Percentiles rank a stretch among this genome's conserved stretches.
Conservation (phyloP, 805 yeast genomes). For the Lachancea cidri region DNA sequence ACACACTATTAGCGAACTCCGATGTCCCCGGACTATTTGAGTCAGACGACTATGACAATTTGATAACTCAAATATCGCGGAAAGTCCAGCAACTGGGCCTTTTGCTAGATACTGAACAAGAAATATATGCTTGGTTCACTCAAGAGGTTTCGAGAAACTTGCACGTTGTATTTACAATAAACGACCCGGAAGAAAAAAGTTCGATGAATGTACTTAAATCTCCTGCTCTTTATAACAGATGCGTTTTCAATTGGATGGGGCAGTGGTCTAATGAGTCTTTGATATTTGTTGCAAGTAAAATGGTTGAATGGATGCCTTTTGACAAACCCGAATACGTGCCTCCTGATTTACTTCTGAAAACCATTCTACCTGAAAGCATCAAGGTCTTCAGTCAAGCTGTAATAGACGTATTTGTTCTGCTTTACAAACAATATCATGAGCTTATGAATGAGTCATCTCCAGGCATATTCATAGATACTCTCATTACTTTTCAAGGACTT, state of each 20-base stretch:
- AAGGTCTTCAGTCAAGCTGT: constrained; percentile 41
- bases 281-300: constrained; percentile 42
- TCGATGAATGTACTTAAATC: constrained; percentile 57
- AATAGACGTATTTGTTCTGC: constrained; percentile 40
- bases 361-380: constrained; percentile 3
- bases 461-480: constrained; percentile 48
- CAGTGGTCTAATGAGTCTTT: constrained; percentile 60
- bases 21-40: constrained; percentile 87
- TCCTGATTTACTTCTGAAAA: not conserved
- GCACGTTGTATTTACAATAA: constrained; percentile 78
- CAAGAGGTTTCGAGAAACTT: constrained; percentile 61
- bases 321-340: constrained; percentile 31
- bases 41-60: constrained; percentile 55
- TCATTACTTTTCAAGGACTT: constrained; percentile 40
- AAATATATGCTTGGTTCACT: constrained; percentile 70
- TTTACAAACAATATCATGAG: constrained; percentile 37
- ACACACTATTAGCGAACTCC: constrained; percentile 86
- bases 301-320: constrained; percentile 46
- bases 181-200: constrained; percentile 39
- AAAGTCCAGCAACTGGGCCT: constrained; percentile 57
- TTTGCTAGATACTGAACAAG: constrained; percentile 60
- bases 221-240: constrained; percentile 85
- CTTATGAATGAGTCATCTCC: constrained; percentile 36
- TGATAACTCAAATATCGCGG: constrained; percentile 52
- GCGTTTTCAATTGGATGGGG: constrained; percentile 87